These are phyloP conservation scores for Daldinia loculata DNA, from an alignment of 495 filamentous ascomycete species.

Conservation along the genomic window DNA sequence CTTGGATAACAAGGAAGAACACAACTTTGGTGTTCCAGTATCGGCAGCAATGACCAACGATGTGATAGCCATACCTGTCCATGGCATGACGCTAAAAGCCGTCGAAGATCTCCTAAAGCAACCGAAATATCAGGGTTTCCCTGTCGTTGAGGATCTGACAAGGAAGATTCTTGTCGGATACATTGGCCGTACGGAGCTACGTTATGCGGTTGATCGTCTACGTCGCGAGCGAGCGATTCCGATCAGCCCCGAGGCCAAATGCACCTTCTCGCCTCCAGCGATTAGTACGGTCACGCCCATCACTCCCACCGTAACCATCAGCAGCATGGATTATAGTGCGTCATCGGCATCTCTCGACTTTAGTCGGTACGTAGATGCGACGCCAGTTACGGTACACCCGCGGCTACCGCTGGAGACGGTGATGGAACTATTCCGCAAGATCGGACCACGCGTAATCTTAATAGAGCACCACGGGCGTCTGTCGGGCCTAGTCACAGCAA, in stretches of 20 bases:
- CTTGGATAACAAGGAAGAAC: conserved; percentile 97
- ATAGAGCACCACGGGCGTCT: conserved; percentile 89
- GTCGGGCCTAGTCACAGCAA: conserved; percentile 88
- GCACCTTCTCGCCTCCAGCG: conserved; percentile 79
- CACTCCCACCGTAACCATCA: conserved; percentile 70
- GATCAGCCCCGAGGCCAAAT: conserved; percentile 69
- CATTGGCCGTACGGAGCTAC: conserved; percentile 92
- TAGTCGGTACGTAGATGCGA: conserved; percentile 86
- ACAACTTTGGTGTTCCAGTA: conserved; percentile 95
- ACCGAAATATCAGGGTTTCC: conserved; percentile 94
- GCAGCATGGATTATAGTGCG: conserved; percentile 41
- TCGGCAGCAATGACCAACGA: conserved; percentile 90
- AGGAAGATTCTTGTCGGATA: conserved; percentile 85
- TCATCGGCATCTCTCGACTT: conserved; percentile 79
- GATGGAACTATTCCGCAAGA: conserved; percentile 99
- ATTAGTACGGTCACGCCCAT: conserved; percentile 59
- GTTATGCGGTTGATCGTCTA: conserved; percentile 89
- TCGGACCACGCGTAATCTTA: conserved; percentile 91
- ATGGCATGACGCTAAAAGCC: conserved; percentile 75
- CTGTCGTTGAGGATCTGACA: conserved; percentile 80
- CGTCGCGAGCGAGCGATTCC: conserved; percentile 76
- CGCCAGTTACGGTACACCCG: conserved; percentile 90
- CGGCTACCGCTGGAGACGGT: conserved; percentile 93
- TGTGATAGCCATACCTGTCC: conserved; percentile 75
- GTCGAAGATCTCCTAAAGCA: conserved; percentile 77